Base-by-base conservation (phyloP, 2,329 filamentous ascomycete species). In the Sporothrix inflata region DNA sequence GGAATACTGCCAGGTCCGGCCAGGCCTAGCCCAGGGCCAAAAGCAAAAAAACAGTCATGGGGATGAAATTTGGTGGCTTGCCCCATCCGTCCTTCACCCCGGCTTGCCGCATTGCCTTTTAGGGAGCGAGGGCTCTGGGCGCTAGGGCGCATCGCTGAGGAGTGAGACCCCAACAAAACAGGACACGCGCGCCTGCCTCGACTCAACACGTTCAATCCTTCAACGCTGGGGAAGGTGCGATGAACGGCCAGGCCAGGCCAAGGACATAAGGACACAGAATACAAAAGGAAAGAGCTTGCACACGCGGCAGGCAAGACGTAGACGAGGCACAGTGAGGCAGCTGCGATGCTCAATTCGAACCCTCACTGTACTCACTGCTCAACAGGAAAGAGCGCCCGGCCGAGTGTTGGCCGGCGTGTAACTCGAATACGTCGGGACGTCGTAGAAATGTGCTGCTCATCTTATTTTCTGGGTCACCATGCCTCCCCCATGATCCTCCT, bases 141-240 rank as follows among this genome's bases (percentile, higher is more conserved):
- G 60, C 60, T 61, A 34, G 57, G 57, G 57, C 57, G 21, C 34
- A 42, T 47, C 61, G 40, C 61, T 47, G 61, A 38, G 42, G 24
- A n/a, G 27, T 14, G 24, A 68, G 65, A 40, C 65, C 65, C 65
- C 65, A 68, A 68, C 65, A 68, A 68, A 68, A 68, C 19, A 24
- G 45, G 47, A 34, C 65, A 40, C 19, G 24, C 63, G 63, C 63
- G 63, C 63, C 57, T 63, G 34, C 57, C n/a, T 45, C 27, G n/a
- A 57, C 53, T 14, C 60, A 65, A 65, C 60, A 65, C 14, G 60
- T 45, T 27, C 11, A 45, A 45, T 27, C 38, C 38, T 65, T n/a
- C 16, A 55, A 63, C 21, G 42, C 63, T 66, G 42, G 42, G 60
- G 61, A 27, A 47, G 42, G 38, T 65, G 57, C n/a, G 38, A 24